Evolutionary conservation across 805 yeast species (phyloP), one percentile per base, ranked within the genome.

Genomic region (Peterozyma xylosa): DNA sequence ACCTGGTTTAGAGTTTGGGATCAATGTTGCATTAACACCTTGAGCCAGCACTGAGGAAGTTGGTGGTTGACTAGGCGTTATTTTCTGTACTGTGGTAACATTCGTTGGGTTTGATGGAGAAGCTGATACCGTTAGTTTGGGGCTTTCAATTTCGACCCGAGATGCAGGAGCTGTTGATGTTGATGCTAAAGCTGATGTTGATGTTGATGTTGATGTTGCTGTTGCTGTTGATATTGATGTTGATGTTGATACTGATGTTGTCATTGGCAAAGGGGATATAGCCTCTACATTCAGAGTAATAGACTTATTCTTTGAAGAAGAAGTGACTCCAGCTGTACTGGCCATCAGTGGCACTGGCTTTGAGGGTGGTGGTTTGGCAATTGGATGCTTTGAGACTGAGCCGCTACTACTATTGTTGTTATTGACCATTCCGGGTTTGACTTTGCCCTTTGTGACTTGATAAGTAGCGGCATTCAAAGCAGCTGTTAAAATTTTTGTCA

Each of bases 391-490:
- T 11, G 51, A 46, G 9, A 50, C 46, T 35, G 45, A 41, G n/a
- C 16, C 18, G n/a, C 38, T 38, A 16, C 38, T 38, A n/a, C 32
- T 34, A 5, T 21, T 21, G 18, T 45, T 45, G 21, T 45, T 45
- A 15, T 38, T 42, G 9, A 39, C 42, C 45, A 42, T 39, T 33
- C 48, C 48, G 10, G 48, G 48, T 39, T 71, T 70, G 10, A 72
- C 70, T 49, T 73, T 69, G 39, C 78, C 79, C 54, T 74, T 74
- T 1, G 82, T 76, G 2, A 76, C 74, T 51, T 77, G 77, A 18
- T 67, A 66, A 1, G 90, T 82, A 0, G 90, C 86, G 39, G 87
- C 87, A 53, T 86, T 82, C 54, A 86, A 76, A 1, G 93, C 93
- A 35, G 86, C 85, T 6, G 86, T 87, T 50, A 86, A 67, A 48